phyloP scores from a whole-genome alignment of 805 yeast genomes.

The Ogataea trehaloabstinens region DNA sequence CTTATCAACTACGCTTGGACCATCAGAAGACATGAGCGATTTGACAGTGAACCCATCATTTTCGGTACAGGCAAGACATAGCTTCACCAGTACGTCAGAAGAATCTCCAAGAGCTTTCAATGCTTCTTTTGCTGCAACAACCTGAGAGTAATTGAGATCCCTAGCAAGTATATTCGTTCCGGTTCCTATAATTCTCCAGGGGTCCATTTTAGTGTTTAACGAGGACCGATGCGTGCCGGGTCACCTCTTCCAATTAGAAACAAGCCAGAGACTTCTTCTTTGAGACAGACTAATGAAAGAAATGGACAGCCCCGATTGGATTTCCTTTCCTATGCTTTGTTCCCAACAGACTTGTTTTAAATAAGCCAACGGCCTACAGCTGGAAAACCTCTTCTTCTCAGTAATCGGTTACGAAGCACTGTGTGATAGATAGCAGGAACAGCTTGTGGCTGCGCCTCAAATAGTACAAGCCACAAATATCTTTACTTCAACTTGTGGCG shows the following conservation, averaged over 20 bases:
- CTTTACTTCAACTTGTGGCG: too few species aligned
- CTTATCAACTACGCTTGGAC: conserved; percentile 21
- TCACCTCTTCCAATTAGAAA: too few species aligned
- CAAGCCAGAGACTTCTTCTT: too few species aligned
- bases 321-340: too few species aligned
- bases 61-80: conserved; percentile 39
- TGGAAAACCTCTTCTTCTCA: neutral
- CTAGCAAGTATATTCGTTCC: conserved; percentile 18
- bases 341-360: too few species aligned
- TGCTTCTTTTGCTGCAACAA: conserved; percentile 37
- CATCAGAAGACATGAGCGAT: conserved; percentile 25
- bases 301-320: too few species aligned
- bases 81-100: conserved; percentile 30
- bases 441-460: too few species aligned
- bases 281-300: too few species aligned
- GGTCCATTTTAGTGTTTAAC: conserved; percentile 24
- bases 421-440: too few species aligned
- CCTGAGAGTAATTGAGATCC: conserved; percentile 31
- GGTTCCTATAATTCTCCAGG: conserved; percentile 31
- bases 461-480: too few species aligned
- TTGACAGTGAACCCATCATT: conserved; percentile 33
- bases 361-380: neutral
- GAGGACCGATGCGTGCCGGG: too few species aligned
- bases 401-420: too few species aligned
- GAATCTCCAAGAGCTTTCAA: conserved; percentile 28